A percentile compares a stretch with the other conserved stretches of the same genome.
phyloP scores from a whole-genome alignment of 345 rosid species.

The Rhodamnia rubescens region DNA sequence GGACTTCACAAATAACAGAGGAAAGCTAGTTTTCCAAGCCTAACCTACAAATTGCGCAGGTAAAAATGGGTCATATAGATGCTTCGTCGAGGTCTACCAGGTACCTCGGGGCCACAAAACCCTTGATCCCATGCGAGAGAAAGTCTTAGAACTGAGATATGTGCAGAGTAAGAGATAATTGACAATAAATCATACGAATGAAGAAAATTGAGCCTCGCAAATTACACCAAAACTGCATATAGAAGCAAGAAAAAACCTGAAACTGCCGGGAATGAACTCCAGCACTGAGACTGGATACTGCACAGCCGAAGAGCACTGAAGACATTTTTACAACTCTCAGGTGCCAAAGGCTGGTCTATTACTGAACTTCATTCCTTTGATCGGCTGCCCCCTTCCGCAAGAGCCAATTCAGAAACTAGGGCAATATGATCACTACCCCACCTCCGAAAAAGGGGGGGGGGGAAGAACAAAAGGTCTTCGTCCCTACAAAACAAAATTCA shows the following conservation, averaged over 20 bases:
- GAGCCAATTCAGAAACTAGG: constrained; percentile 70
- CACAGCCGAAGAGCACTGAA: neutral
- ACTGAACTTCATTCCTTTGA: constrained; percentile 1
- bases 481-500: neutral
- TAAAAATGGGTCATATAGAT: neutral
- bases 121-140: neutral
- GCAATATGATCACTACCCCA: constrained; percentile 99
- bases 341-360: neutral
- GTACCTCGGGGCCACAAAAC: neutral
- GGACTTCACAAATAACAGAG: neutral
- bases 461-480: neutral
- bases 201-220: neutral
- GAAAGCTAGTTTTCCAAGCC: neutral
- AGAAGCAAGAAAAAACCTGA: neutral
- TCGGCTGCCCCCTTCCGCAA: constrained; percentile 13
- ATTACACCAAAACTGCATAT: neutral
- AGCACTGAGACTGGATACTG: neutral
- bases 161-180: neutral
- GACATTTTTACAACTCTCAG: neutral
- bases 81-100: neutral
- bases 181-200: neutral
- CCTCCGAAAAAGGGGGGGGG: constrained; percentile 35
- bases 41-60: neutral
- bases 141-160: neutral
- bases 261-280: neutral